A percentile compares a stretch with the other conserved stretches of the same genome.
Conservation (phyloP, 768 basidiomycete genomes). For the Cyclocybe cylindracea region DNA sequence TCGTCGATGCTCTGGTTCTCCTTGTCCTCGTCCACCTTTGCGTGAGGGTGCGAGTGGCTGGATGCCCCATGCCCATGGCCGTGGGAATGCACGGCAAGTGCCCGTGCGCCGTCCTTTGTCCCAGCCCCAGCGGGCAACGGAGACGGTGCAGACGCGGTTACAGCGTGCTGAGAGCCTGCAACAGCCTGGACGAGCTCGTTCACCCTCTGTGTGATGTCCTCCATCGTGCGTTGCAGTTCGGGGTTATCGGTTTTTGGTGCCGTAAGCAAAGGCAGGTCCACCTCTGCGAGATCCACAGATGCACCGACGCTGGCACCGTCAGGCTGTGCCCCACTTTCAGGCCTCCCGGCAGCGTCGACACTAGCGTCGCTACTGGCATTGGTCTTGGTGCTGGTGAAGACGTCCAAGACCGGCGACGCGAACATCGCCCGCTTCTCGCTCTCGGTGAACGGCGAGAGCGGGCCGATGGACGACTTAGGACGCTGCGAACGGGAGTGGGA, state of each 20-base stretch:
- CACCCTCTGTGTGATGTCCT: constrained; percentile 47
- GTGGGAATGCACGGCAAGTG: background rate
- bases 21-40: constrained; percentile 34
- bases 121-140: constrained; percentile 8
- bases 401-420: constrained; percentile 3
- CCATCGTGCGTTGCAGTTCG: constrained; percentile 41
- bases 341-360: background rate
- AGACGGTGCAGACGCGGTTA: too few relatives aligned
- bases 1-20: constrained; percentile 41
- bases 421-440: constrained; percentile 17
- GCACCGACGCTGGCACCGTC: constrained; percentile 1
- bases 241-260: constrained; percentile 42
- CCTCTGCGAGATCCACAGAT: constrained; percentile 4
- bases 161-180: background rate
- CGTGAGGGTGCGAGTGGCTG: constrained; percentile 5
- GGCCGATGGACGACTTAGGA: constrained; percentile 16
- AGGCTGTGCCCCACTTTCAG: constrained; percentile 4
- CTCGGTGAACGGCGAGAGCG: constrained; percentile 12
- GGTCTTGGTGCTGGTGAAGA: background rate
- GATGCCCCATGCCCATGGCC: constrained; percentile 5
- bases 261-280: constrained; percentile 36
- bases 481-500: background rate
- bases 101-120: background rate
- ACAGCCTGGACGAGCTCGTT: constrained; percentile 37
- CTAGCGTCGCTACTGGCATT: too few relatives aligned